phyloP scores from a whole-genome alignment of 2,329 filamentous ascomycete species.

The Paracoccidioides brasiliensis region DNA sequence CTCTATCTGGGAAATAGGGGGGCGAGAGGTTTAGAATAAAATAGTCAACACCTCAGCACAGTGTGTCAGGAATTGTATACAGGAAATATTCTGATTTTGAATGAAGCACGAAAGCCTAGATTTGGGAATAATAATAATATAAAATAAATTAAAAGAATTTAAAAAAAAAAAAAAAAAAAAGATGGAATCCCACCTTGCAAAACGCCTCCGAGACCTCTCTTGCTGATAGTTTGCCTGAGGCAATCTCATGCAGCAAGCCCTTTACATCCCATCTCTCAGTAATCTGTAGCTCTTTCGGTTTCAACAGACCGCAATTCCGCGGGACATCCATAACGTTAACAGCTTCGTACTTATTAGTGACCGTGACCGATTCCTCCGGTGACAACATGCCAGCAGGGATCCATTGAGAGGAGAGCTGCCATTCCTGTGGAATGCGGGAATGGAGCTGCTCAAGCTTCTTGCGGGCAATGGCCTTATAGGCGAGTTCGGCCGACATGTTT shows the following conservation, averaged over 20 bases:
- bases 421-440: constrained; percentile 28
- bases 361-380: constrained; percentile 23
- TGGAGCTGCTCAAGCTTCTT: constrained; percentile 28
- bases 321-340: constrained; percentile 38
- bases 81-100: not conserved
- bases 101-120: not conserved
- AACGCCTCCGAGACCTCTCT: constrained; percentile 41
- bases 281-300: constrained; percentile 38
- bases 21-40: constrained; percentile 8
- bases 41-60: constrained; percentile 6
- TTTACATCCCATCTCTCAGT: constrained; percentile 41
- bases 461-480: constrained; percentile 23
- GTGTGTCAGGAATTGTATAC: not conserved
- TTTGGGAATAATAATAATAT: not conserved
- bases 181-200: constrained; percentile 31
- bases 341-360: constrained; percentile 19
- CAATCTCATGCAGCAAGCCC: constrained; percentile 25
- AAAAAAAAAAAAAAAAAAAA: not conserved
- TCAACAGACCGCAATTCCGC: constrained; percentile 40
- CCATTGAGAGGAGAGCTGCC: constrained; percentile 22
- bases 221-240: constrained; percentile 22
- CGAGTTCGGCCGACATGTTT: constrained; percentile 8
- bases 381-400: constrained; percentile 26
- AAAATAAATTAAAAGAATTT: too few species aligned
- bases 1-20: not conserved